Evolutionary conservation across 305 asterid genomes (phyloP).

Genomic region (Andrographis paniculata): DNA sequence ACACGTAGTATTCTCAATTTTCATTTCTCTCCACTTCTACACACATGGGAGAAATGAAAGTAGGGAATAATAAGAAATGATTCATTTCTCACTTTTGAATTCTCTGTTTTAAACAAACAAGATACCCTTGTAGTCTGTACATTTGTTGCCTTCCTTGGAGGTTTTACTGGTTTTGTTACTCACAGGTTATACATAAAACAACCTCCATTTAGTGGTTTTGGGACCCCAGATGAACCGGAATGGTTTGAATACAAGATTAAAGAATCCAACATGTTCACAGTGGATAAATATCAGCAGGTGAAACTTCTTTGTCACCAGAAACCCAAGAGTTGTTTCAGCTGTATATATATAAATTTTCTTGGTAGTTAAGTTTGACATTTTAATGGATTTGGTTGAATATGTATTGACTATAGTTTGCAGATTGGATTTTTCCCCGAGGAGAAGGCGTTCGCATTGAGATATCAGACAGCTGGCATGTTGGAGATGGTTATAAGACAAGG

Average conservation of each 20-base stretch:
- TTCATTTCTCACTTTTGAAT: no score
- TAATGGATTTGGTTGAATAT: constrained; percentile 30
- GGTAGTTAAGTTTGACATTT: no score
- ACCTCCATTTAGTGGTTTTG: constrained; percentile 42
- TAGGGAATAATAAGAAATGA: no score
- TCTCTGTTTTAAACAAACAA: no score
- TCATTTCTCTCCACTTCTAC: no score
- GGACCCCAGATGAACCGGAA: constrained; percentile 48
- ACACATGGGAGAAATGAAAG: no score
- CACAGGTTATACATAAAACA: constrained; percentile 79
- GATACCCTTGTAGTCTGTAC: no score
- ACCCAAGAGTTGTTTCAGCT: constrained; percentile 1
- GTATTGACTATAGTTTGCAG: constrained; percentile 70
- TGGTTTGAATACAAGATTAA: constrained; percentile 96
- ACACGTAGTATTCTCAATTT: no score
- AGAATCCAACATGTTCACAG: constrained; percentile 91
- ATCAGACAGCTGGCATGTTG: constrained; percentile 95
- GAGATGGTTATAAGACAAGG: constrained; percentile 91
- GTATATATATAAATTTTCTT: no score
- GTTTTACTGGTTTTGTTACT: constrained; percentile 5
- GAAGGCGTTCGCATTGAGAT: constrained; percentile 89
- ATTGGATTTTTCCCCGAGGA: constrained; percentile 77
- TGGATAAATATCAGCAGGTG: constrained; percentile 97
- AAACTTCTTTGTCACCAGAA: constrained; percentile 22
- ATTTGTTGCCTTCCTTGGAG: background rate